phyloP scores from a whole-genome alignment of 2,329 filamentous ascomycete species.

The Fusarium virguliforme region DNA sequence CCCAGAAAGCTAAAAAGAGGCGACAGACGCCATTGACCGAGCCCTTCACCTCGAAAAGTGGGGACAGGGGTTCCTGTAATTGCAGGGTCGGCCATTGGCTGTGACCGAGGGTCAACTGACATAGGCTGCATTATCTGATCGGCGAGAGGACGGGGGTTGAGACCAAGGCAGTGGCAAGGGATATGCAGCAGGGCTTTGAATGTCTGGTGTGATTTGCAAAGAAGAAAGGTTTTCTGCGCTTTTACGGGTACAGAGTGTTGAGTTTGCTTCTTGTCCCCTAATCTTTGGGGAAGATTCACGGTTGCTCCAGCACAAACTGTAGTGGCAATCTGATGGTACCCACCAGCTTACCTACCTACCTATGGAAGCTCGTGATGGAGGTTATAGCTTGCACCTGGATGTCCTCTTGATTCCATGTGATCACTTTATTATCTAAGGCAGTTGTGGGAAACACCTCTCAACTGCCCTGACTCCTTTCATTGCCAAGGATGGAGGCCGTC shows the following conservation, averaged over 20 bases:
- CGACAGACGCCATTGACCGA: constrained; percentile 32
- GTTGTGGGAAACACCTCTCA: background rate
- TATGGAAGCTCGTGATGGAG: no score
- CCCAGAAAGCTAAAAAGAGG: constrained; percentile 22
- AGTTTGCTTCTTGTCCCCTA: constrained; percentile 9
- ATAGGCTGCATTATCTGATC: constrained; percentile 28
- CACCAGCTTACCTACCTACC: no score
- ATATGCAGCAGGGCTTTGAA: constrained; percentile 7
- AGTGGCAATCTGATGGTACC: no score
- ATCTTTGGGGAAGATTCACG: background rate
- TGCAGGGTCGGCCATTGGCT: constrained; percentile 22
- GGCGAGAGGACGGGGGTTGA: constrained; percentile 11
- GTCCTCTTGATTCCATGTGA: no score
- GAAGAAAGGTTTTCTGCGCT: background rate
- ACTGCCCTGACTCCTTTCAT: background rate
- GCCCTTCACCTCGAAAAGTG: constrained; percentile 27
- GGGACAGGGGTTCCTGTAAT: constrained; percentile 17
- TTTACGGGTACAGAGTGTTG: no score
- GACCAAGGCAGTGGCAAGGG: constrained; percentile 38
- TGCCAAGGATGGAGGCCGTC: background rate
- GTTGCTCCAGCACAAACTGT: background rate
- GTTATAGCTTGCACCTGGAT: no score
- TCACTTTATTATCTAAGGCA: no score
- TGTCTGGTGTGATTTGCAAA: constrained; percentile 4
- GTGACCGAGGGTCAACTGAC: constrained; percentile 39